Base-by-base conservation (phyloP, 345 rosid genomes). In the Psidium guajava region DNA sequence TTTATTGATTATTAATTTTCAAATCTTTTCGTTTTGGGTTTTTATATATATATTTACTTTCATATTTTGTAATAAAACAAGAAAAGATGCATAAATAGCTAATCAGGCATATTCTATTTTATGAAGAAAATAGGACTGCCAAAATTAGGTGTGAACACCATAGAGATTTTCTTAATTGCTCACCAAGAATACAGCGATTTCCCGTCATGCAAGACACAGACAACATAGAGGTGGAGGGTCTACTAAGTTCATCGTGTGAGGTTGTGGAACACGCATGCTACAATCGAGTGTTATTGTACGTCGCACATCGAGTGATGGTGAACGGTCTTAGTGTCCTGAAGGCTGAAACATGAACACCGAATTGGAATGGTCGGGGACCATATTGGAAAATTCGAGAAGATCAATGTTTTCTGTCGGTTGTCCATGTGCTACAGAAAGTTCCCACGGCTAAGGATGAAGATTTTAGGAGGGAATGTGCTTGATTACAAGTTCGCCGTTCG, bases 401-500 rank as follows among this genome's bases (percentile, higher is more conserved):
- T 18, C 47, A 69, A 36, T 11, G 5, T 9, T 3, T 11, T 22
- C 59, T 3, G 25, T 16, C 47, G 4, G 47, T 36, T 40, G 47
- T 9, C 80, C 80, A 69, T 36, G 47, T 69, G 80, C 80, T 69
- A 11, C 80, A 1, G 25, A 69, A 36, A 69, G 22, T 69, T 9
- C 80, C 36, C 25, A 36, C 25, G 25, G 47, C 80, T 18, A 36
- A 69, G 53, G 36, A 56, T 49, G 83, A 61, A 83, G 81, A 80
- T 21, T 18, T 92, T 85, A 91, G 54, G 90, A 85, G 84, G 89
- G 85, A 57, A 81, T 73, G 86, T 91, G 94, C 47, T 88, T 88
- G 85, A 96, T 58, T 51, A 87, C 51, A 84, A 96, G 94, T 81
- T 96, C 94, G 16, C 98, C 91, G 51, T 89, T 91, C 5, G 88